Evolutionary conservation across 2,329 filamentous ascomycete genomes (phyloP).

Genomic region (Ophiocordyceps unilateralis): DNA sequence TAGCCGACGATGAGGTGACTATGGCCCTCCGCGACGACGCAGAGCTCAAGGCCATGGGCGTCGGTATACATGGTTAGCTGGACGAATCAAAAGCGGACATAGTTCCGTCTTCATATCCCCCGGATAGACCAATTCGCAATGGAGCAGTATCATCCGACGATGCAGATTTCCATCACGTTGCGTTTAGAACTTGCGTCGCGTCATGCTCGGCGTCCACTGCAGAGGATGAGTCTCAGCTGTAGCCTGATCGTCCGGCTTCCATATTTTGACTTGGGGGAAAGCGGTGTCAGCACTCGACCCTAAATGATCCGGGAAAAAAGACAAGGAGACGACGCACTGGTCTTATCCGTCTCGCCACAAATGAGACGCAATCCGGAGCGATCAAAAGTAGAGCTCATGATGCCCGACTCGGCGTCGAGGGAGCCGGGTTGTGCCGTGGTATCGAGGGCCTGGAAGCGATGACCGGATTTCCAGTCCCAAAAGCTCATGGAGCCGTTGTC

Average conservation of each 20-base stretch:
- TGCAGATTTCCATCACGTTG: neutral
- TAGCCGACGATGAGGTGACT: constrained; percentile 82
- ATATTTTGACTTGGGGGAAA: constrained; percentile 59
- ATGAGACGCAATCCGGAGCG: constrained; percentile 76
- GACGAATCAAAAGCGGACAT: neutral
- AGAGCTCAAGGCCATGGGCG: constrained; percentile 66
- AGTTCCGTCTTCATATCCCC: too few species aligned
- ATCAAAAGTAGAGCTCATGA: constrained; percentile 91
- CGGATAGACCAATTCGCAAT: too few species aligned
- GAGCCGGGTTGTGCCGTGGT: constrained; percentile 88
- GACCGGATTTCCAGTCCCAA: constrained; percentile 97
- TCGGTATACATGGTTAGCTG: constrained; percentile 22
- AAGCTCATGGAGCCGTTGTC: constrained; percentile 96
- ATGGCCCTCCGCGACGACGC: constrained; percentile 77
- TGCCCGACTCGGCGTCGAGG: constrained; percentile 80
- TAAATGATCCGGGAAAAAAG: neutral
- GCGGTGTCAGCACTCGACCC: constrained; percentile 8
- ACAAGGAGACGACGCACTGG: constrained; percentile 38
- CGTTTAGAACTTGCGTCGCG: constrained; percentile 53
- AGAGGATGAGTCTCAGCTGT: constrained; percentile 84
- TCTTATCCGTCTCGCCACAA: constrained; percentile 92
- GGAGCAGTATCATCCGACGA: neutral
- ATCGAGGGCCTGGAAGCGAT: constrained; percentile 78
- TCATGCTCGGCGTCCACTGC: constrained; percentile 75
- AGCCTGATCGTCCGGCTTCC: constrained; percentile 84